Conservation (phyloP, 805 yeast species). For the Candida wancherniae region DNA sequence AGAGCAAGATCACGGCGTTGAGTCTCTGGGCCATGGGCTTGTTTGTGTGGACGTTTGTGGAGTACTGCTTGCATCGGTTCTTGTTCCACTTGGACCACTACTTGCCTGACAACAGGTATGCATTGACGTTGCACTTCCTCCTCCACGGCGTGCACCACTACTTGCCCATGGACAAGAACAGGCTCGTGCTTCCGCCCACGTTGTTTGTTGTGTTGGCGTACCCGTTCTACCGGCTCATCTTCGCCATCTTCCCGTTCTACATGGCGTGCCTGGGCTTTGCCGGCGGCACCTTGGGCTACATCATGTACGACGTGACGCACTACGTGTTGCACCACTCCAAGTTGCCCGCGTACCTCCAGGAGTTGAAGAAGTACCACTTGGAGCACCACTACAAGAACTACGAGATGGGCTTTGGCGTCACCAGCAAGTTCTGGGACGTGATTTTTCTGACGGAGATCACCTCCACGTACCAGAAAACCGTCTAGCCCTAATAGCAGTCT, state of each 20-base stretch:
- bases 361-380: conserved; percentile 82
- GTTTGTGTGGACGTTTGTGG: conserved; percentile 89
- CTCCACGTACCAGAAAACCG: conserved; percentile 42
- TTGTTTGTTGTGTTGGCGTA: conserved; percentile 64
- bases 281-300: conserved; percentile 93
- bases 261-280: conserved; percentile 90
- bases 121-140: conserved; percentile 79
- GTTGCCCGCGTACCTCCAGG: conserved; percentile 73
- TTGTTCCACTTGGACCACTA: conserved; percentile 86
- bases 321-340: conserved; percentile 86
- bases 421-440: conserved; percentile 88
- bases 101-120: conserved; percentile 74
- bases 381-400: conserved; percentile 98
- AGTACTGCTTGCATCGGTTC: conserved; percentile 84
- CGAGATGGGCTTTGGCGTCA: conserved; percentile 95
- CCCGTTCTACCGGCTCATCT: conserved; percentile 81
- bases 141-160: conserved; percentile 97
- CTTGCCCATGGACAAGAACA: conserved; percentile 90
- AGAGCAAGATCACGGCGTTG: conserved; percentile 43
- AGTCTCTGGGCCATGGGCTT: conserved; percentile 74
- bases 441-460: conserved; percentile 80
- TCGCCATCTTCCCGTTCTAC: conserved; percentile 69
- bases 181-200: conserved; percentile 96
- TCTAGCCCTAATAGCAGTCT: conserved; percentile 14
- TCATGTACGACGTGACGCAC: conserved; percentile 89